These are phyloP conservation scores for Penicillium fimorum DNA, from an alignment of 495 filamentous ascomycete species.

Conservation along the genomic window DNA sequence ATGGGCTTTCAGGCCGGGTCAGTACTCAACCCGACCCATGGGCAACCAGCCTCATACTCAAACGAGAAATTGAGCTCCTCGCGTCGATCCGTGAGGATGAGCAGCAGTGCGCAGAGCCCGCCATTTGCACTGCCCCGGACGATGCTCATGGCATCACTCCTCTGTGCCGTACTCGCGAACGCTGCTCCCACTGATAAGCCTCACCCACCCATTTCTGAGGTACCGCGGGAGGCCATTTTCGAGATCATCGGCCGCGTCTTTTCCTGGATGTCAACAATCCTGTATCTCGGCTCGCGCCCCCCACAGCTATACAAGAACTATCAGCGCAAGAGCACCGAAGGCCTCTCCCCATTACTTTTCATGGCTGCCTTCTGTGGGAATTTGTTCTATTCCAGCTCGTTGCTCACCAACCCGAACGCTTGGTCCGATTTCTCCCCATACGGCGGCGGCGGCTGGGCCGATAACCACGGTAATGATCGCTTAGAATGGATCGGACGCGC, in stretches of 20 bases:
- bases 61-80: constrained; percentile 40
- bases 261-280: constrained; percentile 64
- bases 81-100: constrained; percentile 29
- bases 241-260: constrained; percentile 56
- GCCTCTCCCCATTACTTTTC: constrained; percentile 68
- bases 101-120: constrained; percentile 28
- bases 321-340: constrained; percentile 62
- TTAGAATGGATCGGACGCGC: constrained; percentile 57
- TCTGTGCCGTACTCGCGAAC: constrained; percentile 48
- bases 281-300: constrained; percentile 69
- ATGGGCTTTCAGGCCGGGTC: constrained; percentile 30
- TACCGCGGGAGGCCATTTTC: constrained; percentile 27
- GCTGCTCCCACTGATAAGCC: constrained; percentile 38
- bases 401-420: constrained; percentile 66
- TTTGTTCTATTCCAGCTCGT: constrained; percentile 66
- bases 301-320: constrained; percentile 72
- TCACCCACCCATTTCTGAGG: constrained; percentile 23
- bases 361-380: constrained; percentile 71
- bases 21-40: constrained; percentile 17
- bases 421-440: constrained; percentile 61
- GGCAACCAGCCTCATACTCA: constrained; percentile 35
- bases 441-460: constrained; percentile 67
- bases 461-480: constrained; percentile 55
- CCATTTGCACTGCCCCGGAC: constrained; percentile 43
- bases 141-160: constrained; percentile 44